phyloP scores from a whole-genome alignment of 2,329 filamentous ascomycete species.

The Coniochaeta pulveracea region DNA sequence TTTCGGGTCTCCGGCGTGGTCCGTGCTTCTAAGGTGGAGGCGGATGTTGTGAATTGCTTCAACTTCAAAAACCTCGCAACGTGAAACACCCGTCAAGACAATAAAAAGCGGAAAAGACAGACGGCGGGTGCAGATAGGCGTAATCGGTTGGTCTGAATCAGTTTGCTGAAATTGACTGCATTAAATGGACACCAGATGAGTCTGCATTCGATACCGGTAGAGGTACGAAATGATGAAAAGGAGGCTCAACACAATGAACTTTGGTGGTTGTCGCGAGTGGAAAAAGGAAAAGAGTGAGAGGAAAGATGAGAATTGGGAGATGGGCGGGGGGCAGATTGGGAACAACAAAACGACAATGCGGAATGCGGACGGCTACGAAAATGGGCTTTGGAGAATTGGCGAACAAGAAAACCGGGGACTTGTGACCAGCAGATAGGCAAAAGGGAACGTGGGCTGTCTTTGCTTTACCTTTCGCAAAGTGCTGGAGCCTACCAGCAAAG shows the following conservation, averaged over 20 bases:
- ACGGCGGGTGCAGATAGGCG: neutral
- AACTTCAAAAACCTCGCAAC: constrained; percentile 1
- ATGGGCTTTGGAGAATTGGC: neutral
- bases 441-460: too few relatives aligned
- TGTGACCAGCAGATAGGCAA: too few relatives aligned
- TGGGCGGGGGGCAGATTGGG: neutral
- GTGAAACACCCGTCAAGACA: neutral
- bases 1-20: neutral
- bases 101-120: constrained; percentile 1
- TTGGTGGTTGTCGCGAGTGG: constrained; percentile 3
- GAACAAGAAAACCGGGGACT: constrained; percentile 4
- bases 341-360: constrained; percentile 1
- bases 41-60: constrained; percentile 1
- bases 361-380: constrained; percentile 3
- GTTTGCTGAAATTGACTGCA: constrained; percentile 2
- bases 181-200: neutral
- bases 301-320: neutral
- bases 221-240: neutral
- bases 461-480: too few relatives aligned
- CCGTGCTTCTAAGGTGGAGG: neutral
- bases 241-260: neutral
- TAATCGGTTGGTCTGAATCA: neutral
- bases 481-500: too few relatives aligned
- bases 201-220: neutral
- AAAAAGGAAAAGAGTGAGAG: constrained; percentile 1